Evolutionary conservation across 169 alveolate genomes (phyloP), one percentile per base, ranked within the genome.

Genomic region (Plasmodium vinckei): DNA sequence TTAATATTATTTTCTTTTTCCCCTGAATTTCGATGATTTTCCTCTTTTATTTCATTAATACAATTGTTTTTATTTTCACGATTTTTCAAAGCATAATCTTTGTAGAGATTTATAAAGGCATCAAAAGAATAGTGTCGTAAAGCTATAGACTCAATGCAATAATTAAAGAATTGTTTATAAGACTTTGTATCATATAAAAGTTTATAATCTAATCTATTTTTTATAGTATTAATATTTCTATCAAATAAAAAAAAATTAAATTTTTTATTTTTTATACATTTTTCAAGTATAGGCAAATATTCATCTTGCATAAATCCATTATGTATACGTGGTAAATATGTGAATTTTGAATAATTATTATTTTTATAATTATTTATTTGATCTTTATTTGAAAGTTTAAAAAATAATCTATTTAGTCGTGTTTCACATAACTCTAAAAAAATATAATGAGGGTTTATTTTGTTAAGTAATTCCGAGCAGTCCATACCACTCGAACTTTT

Each of bases 241-340:
- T 79, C 89, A 69, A 25, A 47, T n/a, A 21, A 19, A 67, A 79
- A 79, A 39, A 79, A 21, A 23, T 44, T 79, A 23, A 65, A 51
- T 33, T 33, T 33, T 21, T 79, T 47, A 49, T 79, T 79, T 79
- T 79, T 51, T 65, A 79, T 0, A 21, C 72, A 65, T 42, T 79
- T 67, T 19, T 64, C 64, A 54, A 79, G 44, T 5, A 79, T 65
- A 6, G 89, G 89, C 49, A 64, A 27, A 27, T 65, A 65, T 65
- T 79, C 89, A 51, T 51, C 53, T 79, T 79, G 77, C 33, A 79
- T 51, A 64, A 79, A 79, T 1, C 89, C 89, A 39, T 79, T 79
- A 54, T 79, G 89, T 65, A 79, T 79, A 33, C 89, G 49, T n/a
- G 89, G 89, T 25, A 79, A 70, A 70, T 79, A 79, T 1, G 89